A percentile compares a stretch with the other conserved stretches of the same genome.
phyloP scores from a whole-genome alignment of 106 monocot species.

The Dendrobium officinale region DNA sequence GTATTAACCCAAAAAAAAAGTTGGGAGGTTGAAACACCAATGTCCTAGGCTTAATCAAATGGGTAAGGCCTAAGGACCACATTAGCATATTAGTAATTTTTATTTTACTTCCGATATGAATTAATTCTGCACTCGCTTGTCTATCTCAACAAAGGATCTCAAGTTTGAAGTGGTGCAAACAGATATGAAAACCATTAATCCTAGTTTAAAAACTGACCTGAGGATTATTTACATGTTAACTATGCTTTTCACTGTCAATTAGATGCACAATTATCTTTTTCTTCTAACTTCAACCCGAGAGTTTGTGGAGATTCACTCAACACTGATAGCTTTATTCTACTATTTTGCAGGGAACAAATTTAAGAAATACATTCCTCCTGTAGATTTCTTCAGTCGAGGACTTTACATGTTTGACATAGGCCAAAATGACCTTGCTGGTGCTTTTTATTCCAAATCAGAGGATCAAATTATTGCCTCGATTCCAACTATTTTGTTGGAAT shows the following conservation, averaged over 20 bases:
- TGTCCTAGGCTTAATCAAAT: too few relatives aligned
- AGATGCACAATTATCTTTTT: not conserved
- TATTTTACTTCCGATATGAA: too few relatives aligned
- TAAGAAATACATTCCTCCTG: conserved; percentile 61
- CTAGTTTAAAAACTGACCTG: not conserved
- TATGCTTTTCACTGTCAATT: not conserved
- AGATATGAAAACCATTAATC: not conserved
- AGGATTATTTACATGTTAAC: not conserved
- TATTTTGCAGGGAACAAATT: conserved; percentile 43
- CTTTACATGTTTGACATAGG: conserved; percentile 96
- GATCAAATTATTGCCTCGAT: conserved; percentile 83
- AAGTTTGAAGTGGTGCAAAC: too few relatives aligned
- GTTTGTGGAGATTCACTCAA: not conserved
- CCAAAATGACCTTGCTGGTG: conserved; percentile 89
- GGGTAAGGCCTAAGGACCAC: too few relatives aligned
- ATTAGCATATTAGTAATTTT: too few relatives aligned
- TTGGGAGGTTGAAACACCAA: too few relatives aligned
- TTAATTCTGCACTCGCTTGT: too few relatives aligned
- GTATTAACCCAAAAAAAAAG: too few relatives aligned
- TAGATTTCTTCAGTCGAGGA: conserved; percentile 52
- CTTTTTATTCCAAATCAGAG: conserved; percentile 71
- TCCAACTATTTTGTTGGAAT: conserved; percentile 71
- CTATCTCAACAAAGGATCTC: too few relatives aligned
- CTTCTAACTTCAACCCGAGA: not conserved
- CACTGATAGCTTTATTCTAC: conserved; percentile 1